phyloP scores from a whole-genome alignment of 768 basidiomycete species.

The Xerocomellus intermedius region DNA sequence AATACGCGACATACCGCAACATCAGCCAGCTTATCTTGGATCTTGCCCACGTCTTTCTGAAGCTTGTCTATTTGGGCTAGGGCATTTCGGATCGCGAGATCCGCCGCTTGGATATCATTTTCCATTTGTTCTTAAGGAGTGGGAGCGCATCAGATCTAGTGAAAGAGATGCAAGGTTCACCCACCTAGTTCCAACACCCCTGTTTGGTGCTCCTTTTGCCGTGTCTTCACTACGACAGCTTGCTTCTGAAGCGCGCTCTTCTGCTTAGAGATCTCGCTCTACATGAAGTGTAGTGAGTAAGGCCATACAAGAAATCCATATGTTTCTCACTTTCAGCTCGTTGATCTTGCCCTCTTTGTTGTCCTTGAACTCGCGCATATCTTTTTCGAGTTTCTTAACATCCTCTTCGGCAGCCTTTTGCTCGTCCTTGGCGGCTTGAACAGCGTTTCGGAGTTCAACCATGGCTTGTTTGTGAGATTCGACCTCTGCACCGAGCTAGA shows the following conservation, averaged over 20 bases:
- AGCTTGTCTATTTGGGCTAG: slow-evolving; percentile 50
- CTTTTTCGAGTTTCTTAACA: slow-evolving; percentile 84
- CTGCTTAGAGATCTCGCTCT: slow-evolving; percentile 74
- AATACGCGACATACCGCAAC: slow-evolving; percentile 17
- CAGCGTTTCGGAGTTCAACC: slow-evolving; percentile 50
- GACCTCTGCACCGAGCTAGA: slow-evolving; percentile 80
- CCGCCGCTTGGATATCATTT: slow-evolving; percentile 27
- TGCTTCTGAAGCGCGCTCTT: slow-evolving; percentile 82
- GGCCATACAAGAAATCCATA: neutral
- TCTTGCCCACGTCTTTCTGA: slow-evolving; percentile 59
- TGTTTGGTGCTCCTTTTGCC: slow-evolving; percentile 89
- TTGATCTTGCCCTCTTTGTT: slow-evolving; percentile 97
- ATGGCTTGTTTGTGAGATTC: slow-evolving; percentile 68
- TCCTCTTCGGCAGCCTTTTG: slow-evolving; percentile 77
- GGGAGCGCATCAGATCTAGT: neutral
- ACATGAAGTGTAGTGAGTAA: neutral
- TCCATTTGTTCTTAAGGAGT: slow-evolving; percentile 27
- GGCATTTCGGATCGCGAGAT: slow-evolving; percentile 30
- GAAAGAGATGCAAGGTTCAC: slow-evolving; percentile 18
- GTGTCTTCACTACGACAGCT: slow-evolving; percentile 74
- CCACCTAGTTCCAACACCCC: slow-evolving; percentile 84
- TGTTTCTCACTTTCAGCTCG: slow-evolving; percentile 73
- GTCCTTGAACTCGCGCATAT: slow-evolving; percentile 98
- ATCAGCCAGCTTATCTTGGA: slow-evolving; percentile 46
- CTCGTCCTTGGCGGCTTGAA: slow-evolving; percentile 69